phyloP scores from a whole-genome alignment of 805 yeast species.

The Lachancea lanzarotensis region DNA sequence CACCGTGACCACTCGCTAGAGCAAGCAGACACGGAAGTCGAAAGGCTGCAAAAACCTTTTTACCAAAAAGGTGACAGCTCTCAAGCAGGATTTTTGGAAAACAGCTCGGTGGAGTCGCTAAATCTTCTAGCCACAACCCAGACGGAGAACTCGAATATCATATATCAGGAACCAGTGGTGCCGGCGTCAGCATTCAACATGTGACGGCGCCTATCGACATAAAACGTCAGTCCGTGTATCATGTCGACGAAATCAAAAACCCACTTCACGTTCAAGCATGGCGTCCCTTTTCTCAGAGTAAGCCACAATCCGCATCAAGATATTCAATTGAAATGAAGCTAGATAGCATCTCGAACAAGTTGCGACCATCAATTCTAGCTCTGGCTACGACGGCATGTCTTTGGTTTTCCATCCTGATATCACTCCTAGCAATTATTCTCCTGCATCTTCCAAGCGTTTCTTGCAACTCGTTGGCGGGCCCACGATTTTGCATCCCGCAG shows the following conservation, averaged over 20 bases:
- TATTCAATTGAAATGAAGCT: background rate
- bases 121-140: background rate
- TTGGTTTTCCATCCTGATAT: conserved; percentile 1
- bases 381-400: background rate
- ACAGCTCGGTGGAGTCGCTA: background rate
- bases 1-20: background rate
- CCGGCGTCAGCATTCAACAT: conserved; percentile 4
- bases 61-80: background rate
- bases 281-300: too few relatives aligned
- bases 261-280: background rate
- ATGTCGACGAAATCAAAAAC: too few relatives aligned
- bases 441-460: conserved; percentile 22
- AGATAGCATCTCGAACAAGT: background rate
- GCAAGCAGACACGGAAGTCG: background rate
- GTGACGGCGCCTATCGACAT: background rate
- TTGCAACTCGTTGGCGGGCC: conserved; percentile 15
- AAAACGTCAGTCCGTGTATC: background rate
- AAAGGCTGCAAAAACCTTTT: background rate
- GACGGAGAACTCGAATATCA: background rate
- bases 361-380: background rate
- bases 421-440: background rate
- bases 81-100: background rate
- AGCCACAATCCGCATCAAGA: too few relatives aligned
- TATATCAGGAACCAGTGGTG: background rate
- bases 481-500: conserved; percentile 24